Percentiles rank a stretch among this genome's conserved stretches.
These are phyloP conservation scores for Sequoia sempervirens DNA, from an alignment of 75 land plant genomes.

Conservation along the genomic window DNA sequence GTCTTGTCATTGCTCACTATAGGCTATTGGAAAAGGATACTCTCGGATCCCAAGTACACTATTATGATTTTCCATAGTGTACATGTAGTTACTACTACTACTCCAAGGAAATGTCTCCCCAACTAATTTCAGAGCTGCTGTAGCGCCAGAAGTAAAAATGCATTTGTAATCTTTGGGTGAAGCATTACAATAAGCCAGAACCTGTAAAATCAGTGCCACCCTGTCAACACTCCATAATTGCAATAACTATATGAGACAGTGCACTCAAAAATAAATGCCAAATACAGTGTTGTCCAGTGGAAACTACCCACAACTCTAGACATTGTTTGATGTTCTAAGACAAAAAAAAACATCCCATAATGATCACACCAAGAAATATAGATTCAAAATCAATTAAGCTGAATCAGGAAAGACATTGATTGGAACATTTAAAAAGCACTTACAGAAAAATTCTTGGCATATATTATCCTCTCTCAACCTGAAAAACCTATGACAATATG, in stretches of 20 bases:
- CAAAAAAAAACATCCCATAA: background rate
- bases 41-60: slow-evolving; percentile 98
- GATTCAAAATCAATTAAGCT: background rate
- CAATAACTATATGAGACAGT: background rate
- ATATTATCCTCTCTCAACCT: background rate
- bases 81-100: slow-evolving; percentile 52
- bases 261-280: background rate
- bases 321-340: background rate
- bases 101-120: slow-evolving; percentile 95
- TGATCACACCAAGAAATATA: background rate
- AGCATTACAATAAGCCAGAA: slow-evolving; percentile 79
- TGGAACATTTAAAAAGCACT: background rate
- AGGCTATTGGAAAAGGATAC: slow-evolving; percentile 52
- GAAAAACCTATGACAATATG: background rate
- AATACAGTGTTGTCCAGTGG: background rate
- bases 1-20: background rate
- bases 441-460: background rate
- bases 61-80: slow-evolving; percentile 95
- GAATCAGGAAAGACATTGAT: background rate
- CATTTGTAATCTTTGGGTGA: slow-evolving; percentile 73
- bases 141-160: slow-evolving; percentile 97
- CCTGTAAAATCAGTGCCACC: slow-evolving; percentile 41
- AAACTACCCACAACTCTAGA: background rate
- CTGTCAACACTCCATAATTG: background rate
- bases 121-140: slow-evolving; percentile 82